Percentiles rank a stretch among this genome's conserved stretches.
phyloP scores from a whole-genome alignment of 495 filamentous ascomycete genomes.

The Penicillium antarcticum region DNA sequence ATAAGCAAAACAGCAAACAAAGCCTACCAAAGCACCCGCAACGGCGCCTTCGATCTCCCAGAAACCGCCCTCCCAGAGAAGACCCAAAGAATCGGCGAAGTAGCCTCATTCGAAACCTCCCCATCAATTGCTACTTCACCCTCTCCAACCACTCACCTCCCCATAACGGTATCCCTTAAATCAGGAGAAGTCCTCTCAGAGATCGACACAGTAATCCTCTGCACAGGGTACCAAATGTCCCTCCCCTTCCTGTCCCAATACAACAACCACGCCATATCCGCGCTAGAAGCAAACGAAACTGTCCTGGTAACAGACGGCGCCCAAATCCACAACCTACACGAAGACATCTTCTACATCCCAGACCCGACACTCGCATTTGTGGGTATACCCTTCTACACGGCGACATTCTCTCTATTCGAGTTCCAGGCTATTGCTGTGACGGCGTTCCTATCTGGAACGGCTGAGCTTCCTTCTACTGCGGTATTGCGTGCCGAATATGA shows the following conservation, averaged over 20 bases:
- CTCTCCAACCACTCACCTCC: conserved; percentile 32
- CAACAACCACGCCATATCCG: conserved; percentile 30
- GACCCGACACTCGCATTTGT: conserved; percentile 61
- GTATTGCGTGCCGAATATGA: conserved; percentile 54
- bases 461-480: conserved; percentile 41
- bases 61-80: conserved; percentile 45
- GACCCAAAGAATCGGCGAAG: conserved; percentile 48
- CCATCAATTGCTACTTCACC: conserved; percentile 7
- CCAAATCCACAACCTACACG: conserved; percentile 65
- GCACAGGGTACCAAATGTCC: conserved; percentile 63
- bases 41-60: conserved; percentile 54
- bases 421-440: conserved; percentile 61
- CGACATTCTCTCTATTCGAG: conserved; percentile 63
- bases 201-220: conserved; percentile 55
- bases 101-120: conserved; percentile 26
- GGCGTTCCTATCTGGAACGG: conserved; percentile 52
- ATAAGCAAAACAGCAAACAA: conserved; percentile 44
- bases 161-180: conserved; percentile 34
- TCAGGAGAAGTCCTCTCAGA: conserved; percentile 41
- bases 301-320: conserved; percentile 61
- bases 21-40: conserved; percentile 58
- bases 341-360: conserved; percentile 65
- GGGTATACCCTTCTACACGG: conserved; percentile 57
- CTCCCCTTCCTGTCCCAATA: conserved; percentile 55
- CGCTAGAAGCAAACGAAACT: conserved; percentile 40